phyloP scores from a whole-genome alignment of 2,329 filamentous ascomycete genomes.

The Hymenoscyphus fraxineus region DNA sequence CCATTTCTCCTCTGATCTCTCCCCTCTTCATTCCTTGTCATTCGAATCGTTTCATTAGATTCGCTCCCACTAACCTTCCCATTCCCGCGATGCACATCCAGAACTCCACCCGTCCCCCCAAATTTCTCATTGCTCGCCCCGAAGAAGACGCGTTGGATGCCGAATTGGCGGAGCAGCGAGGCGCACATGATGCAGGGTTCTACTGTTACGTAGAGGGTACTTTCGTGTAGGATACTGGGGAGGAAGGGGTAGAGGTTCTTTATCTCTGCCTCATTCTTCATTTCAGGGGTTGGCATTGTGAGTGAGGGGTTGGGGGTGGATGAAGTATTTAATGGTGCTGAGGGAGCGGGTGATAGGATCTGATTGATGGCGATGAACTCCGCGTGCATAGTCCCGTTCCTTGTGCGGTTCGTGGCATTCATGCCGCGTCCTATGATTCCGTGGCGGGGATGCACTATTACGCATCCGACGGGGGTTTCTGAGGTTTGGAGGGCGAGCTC shows the following conservation, averaged over 20 bases:
- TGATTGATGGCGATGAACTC: conserved; percentile 84
- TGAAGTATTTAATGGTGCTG: conserved; percentile 30
- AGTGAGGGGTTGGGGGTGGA: too few species aligned
- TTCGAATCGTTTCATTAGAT: conserved; percentile 25
- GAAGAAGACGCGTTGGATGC: conserved; percentile 87
- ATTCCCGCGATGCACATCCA: conserved; percentile 64
- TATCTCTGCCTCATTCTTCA: not conserved
- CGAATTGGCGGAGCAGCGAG: conserved; percentile 81
- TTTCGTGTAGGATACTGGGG: conserved; percentile 56
- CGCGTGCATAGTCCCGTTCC: conserved; percentile 89
- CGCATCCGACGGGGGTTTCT: conserved; percentile 95
- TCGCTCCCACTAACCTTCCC: conserved; percentile 29
- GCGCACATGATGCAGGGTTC: conserved; percentile 99
- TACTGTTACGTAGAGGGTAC: conserved; percentile 89
- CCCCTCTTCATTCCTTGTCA: not conserved
- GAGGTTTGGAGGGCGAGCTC: conserved; percentile 79
- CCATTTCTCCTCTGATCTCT: conserved; percentile 58
- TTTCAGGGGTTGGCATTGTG: too few species aligned
- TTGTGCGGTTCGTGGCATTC: conserved; percentile 92
- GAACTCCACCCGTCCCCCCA: conserved; percentile 89
- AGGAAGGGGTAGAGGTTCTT: not conserved
- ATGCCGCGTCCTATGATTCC: conserved; percentile 84
- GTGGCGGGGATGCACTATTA: conserved; percentile 67
- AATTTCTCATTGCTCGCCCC: conserved; percentile 96
- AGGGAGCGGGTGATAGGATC: conserved; percentile 49